These are phyloP conservation scores for Pyrrhoderma noxium DNA, from an alignment of 1,284 basidiomycete species.

Conservation along the genomic window DNA sequence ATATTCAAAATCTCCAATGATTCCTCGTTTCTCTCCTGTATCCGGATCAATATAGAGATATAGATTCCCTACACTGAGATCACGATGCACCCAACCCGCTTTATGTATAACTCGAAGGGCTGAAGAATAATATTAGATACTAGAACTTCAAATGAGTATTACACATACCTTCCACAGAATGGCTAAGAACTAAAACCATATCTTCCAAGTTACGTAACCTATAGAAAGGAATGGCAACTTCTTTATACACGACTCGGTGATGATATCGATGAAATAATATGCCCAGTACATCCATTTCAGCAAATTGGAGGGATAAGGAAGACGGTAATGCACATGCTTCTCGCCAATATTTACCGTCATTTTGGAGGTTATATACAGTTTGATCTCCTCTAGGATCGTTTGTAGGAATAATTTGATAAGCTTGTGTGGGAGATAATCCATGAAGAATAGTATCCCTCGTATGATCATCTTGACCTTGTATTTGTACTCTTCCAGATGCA, in stretches of 20 bases:
- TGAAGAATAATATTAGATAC: not conserved
- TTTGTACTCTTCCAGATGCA: too few relatives aligned
- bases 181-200: not conserved
- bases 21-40: not conserved
- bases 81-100: slow-evolving; percentile 3
- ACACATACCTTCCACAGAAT: not conserved
- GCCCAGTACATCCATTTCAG: not conserved
- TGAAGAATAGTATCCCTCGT: not conserved
- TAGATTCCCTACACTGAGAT: slow-evolving; percentile 1
- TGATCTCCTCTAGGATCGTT: too few relatives aligned
- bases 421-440: not conserved
- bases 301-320: too few relatives aligned
- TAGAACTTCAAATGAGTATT: not conserved
- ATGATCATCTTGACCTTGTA: not conserved
- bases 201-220: not conserved
- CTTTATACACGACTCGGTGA: too few relatives aligned
- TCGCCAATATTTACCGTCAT: too few relatives aligned
- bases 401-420: too few relatives aligned
- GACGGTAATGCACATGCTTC: too few relatives aligned
- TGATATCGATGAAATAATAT: too few relatives aligned
- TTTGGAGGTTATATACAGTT: too few relatives aligned
- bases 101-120: not conserved
- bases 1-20: slow-evolving; percentile 6
- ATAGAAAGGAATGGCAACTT: not conserved
- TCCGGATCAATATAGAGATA: not conserved